Evolutionary conservation across 768 basidiomycete genomes (phyloP).

Genomic region (Kockovaella imperatae): DNA sequence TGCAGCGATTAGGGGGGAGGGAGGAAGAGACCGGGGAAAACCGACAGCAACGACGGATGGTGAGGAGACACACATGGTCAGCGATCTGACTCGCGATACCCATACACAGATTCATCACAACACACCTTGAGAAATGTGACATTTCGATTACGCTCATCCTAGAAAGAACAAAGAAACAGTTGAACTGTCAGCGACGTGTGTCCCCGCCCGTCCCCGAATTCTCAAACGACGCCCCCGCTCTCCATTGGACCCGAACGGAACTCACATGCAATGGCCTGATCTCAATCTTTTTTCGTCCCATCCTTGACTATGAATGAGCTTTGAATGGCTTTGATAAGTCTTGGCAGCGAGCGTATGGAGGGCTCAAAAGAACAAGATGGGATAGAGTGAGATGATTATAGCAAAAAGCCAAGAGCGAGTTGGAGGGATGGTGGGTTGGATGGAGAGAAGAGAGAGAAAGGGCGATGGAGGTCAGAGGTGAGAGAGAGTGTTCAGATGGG

Average conservation of each 20-base stretch:
- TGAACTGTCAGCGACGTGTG: too few species aligned
- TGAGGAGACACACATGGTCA: not conserved
- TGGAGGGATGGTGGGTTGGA: too few species aligned
- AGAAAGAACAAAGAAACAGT: not conserved
- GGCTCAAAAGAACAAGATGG: too few species aligned
- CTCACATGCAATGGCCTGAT: conserved; percentile 40
- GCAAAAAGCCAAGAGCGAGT: too few species aligned
- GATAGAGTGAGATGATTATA: too few species aligned
- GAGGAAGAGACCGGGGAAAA: not conserved
- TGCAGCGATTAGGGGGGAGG: not conserved
- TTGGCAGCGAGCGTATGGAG: too few species aligned
- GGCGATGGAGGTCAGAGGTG: too few species aligned
- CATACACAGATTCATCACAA: not conserved
- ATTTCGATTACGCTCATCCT: conserved; percentile 44
- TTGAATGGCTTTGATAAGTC: too few species aligned
- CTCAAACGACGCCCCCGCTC: not conserved
- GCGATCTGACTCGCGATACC: too few species aligned
- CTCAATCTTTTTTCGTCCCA: conserved; percentile 45
- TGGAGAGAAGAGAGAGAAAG: too few species aligned
- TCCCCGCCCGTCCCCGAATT: too few species aligned
- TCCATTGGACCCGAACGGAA: not conserved
- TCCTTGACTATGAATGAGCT: conserved; percentile 7
- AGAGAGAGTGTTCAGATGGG: too few species aligned
- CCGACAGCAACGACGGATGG: not conserved
- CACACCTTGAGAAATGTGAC: conserved; percentile 44